Evolutionary conservation across 2,329 filamentous ascomycete genomes (phyloP).

Genomic region (Exutisphaerella laricina): DNA sequence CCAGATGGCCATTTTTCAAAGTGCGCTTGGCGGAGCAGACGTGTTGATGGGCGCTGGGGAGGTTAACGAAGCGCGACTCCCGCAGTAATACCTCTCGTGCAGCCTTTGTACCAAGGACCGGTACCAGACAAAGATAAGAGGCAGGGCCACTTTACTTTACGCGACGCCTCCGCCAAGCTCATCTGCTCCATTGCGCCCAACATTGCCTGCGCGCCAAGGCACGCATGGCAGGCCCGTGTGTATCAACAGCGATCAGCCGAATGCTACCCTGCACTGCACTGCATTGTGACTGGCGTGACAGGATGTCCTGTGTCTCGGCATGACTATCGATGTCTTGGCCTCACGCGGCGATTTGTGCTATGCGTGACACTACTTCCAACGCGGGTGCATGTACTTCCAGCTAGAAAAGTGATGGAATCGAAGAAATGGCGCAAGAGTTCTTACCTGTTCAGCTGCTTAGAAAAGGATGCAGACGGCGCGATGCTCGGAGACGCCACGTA

Average conservation of each 20-base stretch:
- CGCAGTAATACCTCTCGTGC: not conserved
- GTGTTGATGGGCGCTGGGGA: not conserved
- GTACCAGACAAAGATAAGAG: not conserved
- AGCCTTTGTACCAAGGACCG: not conserved
- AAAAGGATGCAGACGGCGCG: too few species aligned
- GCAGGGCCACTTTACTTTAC: constrained; percentile 2
- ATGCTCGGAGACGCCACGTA: too few species aligned
- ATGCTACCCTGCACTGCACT: constrained; percentile 8
- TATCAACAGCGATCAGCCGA: constrained; percentile 9
- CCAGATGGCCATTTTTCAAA: constrained; percentile 9
- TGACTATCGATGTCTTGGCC: not conserved
- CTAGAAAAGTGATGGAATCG: too few species aligned
- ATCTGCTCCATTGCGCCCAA: constrained; percentile 1
- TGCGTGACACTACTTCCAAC: too few species aligned
- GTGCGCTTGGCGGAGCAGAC: not conserved
- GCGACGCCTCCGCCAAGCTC: constrained; percentile 6
- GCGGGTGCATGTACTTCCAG: too few species aligned
- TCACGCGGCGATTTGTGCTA: not conserved
- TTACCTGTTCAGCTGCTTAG: too few species aligned
- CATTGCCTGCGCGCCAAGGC: constrained; percentile 7
- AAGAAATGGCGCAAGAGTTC: too few species aligned
- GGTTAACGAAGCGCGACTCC: not conserved
- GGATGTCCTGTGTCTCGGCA: not conserved
- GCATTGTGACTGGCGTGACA: too few species aligned
- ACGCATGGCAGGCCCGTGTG: constrained; percentile 7